Conservation (phyloP, 73 alveolate genomes). For the Paramecium sexaurelia region DNA sequence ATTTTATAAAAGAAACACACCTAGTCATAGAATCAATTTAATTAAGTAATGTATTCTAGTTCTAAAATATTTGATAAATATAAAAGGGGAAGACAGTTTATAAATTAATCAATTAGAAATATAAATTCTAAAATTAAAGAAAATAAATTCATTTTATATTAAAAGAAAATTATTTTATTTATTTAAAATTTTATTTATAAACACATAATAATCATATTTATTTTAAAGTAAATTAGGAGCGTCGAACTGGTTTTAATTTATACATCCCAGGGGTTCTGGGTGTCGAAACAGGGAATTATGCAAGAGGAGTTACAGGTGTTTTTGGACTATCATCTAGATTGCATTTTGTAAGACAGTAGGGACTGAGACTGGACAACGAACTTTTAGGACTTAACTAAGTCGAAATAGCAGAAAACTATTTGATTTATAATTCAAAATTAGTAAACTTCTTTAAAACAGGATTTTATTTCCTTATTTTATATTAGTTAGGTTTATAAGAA, state of each 20-base stretch:
- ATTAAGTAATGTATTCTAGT: too few species aligned
- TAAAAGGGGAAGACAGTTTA: too few species aligned
- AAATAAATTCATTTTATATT: too few species aligned
- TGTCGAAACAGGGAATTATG: neutral
- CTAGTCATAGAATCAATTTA: too few species aligned
- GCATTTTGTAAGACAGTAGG: neutral
- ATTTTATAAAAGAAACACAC: too few species aligned
- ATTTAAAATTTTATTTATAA: neutral
- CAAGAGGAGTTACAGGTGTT: neutral
- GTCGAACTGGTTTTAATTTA: neutral
- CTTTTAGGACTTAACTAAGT: neutral
- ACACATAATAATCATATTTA: neutral
- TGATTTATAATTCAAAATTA: neutral
- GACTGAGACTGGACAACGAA: neutral
- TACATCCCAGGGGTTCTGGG: neutral
- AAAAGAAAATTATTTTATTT: too few species aligned
- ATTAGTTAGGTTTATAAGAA: neutral
- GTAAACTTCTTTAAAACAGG: neutral
- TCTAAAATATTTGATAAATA: too few species aligned
- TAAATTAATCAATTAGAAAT: too few species aligned
- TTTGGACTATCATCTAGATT: slow-evolving; percentile 16
- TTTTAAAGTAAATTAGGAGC: neutral
- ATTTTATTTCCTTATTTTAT: neutral
- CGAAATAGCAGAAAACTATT: neutral
- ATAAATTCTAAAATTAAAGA: too few species aligned